Conservation (phyloP, 2,329 filamentous ascomycete species). For the Hymenoscyphus repandus region DNA sequence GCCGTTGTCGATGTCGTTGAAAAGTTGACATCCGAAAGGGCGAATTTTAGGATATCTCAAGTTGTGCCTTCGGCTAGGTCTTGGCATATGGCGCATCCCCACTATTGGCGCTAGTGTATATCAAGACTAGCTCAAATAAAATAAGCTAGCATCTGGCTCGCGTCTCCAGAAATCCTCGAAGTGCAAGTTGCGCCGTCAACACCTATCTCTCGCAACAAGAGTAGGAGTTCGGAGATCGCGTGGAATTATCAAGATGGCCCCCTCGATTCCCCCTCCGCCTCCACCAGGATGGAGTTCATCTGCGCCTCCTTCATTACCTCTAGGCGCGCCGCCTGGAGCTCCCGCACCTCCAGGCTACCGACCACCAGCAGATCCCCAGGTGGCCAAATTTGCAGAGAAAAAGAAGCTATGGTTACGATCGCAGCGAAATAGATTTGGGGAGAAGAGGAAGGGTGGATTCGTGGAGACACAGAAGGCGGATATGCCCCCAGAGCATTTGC, state of each 20-base stretch:
- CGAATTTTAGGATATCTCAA: slow-evolving; percentile 3
- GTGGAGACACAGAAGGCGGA: slow-evolving; percentile 98
- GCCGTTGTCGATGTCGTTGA: slow-evolving; percentile 17
- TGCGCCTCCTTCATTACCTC: slow-evolving; percentile 45
- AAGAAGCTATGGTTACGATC: slow-evolving; percentile 97
- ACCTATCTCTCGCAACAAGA: slow-evolving; percentile 13
- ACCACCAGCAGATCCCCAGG: slow-evolving; percentile 73
- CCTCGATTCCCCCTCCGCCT: slow-evolving; percentile 59
- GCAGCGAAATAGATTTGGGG: slow-evolving; percentile 88
- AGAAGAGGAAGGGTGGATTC: slow-evolving; percentile 94
- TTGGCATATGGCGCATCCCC: too few relatives aligned
- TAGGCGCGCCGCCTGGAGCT: slow-evolving; percentile 39
- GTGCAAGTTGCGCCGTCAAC: not conserved
- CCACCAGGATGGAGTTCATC: slow-evolving; percentile 59
- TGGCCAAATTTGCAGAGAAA: slow-evolving; percentile 95
- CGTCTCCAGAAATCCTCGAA: not conserved
- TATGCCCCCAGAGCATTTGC: slow-evolving; percentile 96
- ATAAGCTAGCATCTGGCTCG: not conserved
- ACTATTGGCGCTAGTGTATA: too few relatives aligned
- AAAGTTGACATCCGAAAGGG: not conserved
- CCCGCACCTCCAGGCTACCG: slow-evolving; percentile 84
- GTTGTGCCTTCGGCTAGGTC: not conserved
- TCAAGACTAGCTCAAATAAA: too few relatives aligned
- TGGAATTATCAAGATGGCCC: slow-evolving; percentile 40
- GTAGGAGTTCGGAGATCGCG: slow-evolving; percentile 25